Evolutionary conservation across 2,329 filamentous ascomycete species (phyloP).

Genomic region (Ceratocystiopsis minuta): DNA sequence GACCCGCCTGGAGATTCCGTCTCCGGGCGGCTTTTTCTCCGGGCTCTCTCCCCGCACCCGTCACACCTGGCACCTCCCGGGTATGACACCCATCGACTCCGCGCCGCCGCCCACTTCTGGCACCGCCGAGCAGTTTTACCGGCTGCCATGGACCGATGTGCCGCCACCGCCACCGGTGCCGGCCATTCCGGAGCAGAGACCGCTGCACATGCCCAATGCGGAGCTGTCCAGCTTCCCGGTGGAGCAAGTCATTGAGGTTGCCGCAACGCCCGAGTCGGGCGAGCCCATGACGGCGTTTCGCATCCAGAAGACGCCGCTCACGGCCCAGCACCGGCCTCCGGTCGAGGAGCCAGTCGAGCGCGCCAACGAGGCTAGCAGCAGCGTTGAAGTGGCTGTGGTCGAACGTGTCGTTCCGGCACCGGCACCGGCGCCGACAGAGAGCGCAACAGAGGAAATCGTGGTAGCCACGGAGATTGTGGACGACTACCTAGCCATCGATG

Average conservation of each 20-base stretch:
- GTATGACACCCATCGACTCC: slow-evolving; percentile 30
- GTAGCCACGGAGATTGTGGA: slow-evolving; percentile 45
- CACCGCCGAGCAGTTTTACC: slow-evolving; percentile 84
- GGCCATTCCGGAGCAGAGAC: slow-evolving; percentile 19
- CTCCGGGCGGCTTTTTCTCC: slow-evolving; percentile 81
- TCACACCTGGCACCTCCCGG: slow-evolving; percentile 59
- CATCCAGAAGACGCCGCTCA: slow-evolving; percentile 20
- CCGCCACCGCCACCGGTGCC: slow-evolving; percentile 13
- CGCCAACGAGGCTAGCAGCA: slow-evolving; percentile 3
- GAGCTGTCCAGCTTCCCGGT: slow-evolving; percentile 29
- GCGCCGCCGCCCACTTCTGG: slow-evolving; percentile 59
- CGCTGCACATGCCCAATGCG: slow-evolving; percentile 17
- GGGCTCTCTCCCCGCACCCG: slow-evolving; percentile 59
- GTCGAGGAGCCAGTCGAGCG: slow-evolving; percentile 7
- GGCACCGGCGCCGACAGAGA: slow-evolving; percentile 17
- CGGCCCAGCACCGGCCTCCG: slow-evolving; percentile 13
- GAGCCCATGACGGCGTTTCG: slow-evolving; percentile 46
- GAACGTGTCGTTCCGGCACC: slow-evolving; percentile 19
- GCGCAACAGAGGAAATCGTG: slow-evolving; percentile 36
- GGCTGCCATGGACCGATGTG: slow-evolving; percentile 52
- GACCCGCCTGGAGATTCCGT: slow-evolving; percentile 73
- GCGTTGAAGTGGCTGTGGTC: slow-evolving; percentile 17
- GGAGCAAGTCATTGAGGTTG: slow-evolving; percentile 50
- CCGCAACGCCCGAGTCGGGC: slow-evolving; percentile 26
- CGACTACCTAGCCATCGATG: slow-evolving; percentile 60